Conservation (phyloP, 2,329 filamentous ascomycete species). For the Colletotrichum phormii region DNA sequence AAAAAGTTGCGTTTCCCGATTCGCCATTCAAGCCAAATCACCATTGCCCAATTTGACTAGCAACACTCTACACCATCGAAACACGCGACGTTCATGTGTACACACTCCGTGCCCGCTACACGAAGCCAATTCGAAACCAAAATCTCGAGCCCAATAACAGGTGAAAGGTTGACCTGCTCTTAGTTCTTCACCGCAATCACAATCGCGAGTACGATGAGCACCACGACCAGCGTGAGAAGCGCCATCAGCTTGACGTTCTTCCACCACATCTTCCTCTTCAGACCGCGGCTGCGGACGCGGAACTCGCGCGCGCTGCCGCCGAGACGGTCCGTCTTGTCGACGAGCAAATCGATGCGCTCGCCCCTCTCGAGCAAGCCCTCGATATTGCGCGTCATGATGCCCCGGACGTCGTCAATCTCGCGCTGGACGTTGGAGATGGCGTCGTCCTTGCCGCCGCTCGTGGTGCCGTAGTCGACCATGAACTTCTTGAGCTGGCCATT, state of each 20-base stretch:
- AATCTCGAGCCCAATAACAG: background rate
- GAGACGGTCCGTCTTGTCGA: slow-evolving; percentile 95
- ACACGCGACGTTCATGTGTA: background rate
- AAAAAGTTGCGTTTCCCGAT: slow-evolving; percentile 28
- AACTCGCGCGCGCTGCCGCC: slow-evolving; percentile 93
- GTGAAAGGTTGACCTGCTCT: slow-evolving; percentile 1
- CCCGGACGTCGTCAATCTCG: slow-evolving; percentile 92
- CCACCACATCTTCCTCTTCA: slow-evolving; percentile 99
- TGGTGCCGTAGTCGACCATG: slow-evolving; percentile 87
- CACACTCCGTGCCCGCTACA: background rate
- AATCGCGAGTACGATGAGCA: slow-evolving; percentile 67
- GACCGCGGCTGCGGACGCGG: slow-evolving; percentile 83
- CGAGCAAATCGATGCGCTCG: slow-evolving; percentile 91
- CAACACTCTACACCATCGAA: slow-evolving; percentile 24
- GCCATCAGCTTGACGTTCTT: slow-evolving; percentile 98
- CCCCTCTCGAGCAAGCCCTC: slow-evolving; percentile 89
- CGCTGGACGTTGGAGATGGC: slow-evolving; percentile 84
- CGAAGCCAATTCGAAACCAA: background rate
- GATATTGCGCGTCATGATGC: slow-evolving; percentile 97
- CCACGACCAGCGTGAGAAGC: slow-evolving; percentile 76
- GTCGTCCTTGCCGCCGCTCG: slow-evolving; percentile 79
- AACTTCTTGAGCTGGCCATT: slow-evolving; percentile 81
- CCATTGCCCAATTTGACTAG: slow-evolving; percentile 31
- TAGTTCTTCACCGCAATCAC: slow-evolving; percentile 64
- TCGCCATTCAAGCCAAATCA: slow-evolving; percentile 28